Conservation (phyloP, 371 early-diverging fungal species). For the Parasitella parasitica region DNA sequence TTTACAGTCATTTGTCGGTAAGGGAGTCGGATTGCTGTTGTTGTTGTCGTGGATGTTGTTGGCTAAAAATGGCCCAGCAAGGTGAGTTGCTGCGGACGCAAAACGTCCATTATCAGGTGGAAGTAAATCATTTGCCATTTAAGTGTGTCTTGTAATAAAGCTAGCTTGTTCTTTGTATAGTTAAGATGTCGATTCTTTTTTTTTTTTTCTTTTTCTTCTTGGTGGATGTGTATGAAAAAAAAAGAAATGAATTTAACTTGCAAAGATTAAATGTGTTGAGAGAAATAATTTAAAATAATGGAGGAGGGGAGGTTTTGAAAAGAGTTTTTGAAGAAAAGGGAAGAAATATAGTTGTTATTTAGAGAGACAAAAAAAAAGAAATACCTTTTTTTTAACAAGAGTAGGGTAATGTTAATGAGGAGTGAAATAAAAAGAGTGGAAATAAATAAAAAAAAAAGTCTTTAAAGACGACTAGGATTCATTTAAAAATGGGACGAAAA, state of each 20-base stretch:
- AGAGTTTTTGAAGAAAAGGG: not conserved
- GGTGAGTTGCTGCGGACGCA: conserved; percentile 1
- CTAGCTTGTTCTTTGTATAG: conserved; percentile 1
- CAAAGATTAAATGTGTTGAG: conserved; percentile 5
- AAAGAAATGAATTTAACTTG: conserved; percentile 2
- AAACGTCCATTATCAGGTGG: not conserved
- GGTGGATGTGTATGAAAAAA: conserved; percentile 1
- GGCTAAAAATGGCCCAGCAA: not conserved
- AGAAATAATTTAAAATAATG: conserved; percentile 1
- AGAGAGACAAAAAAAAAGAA: not conserved
- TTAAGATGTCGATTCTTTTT: conserved; percentile 3
- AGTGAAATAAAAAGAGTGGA: not conserved
- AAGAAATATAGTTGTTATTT: too few species aligned
- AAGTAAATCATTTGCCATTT: conserved; percentile 17
- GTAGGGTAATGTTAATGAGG: too few species aligned
- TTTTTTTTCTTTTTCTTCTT: conserved; percentile 17
- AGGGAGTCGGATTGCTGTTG: not conserved
- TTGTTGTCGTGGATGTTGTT: not conserved
- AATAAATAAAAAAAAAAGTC: not conserved
- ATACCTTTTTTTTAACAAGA: not conserved
- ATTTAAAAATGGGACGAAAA: not conserved
- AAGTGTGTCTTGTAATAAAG: not conserved
- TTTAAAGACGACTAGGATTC: conserved; percentile 5
- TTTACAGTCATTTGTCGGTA: conserved; percentile 3
- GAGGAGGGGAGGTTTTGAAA: not conserved